Percentiles rank a stretch among this genome's conserved stretches.
phyloP scores from a whole-genome alignment of 345 rosid genomes.

The Citrus inodora region DNA sequence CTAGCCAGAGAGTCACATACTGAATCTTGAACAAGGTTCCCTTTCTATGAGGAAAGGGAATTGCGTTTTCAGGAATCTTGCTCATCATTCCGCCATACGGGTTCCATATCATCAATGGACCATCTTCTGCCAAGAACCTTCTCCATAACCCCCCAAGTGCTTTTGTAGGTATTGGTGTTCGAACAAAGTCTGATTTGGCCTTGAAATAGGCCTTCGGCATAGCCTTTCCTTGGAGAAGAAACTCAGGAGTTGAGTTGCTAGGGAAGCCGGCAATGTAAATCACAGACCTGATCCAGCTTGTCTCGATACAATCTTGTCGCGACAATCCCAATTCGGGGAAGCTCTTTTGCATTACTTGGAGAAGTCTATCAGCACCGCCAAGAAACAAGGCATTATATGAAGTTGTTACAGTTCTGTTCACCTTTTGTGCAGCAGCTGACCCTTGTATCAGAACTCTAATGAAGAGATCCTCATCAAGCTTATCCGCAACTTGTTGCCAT shows the following conservation, averaged over 20 bases:
- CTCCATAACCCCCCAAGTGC: conserved; percentile 30
- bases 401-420: conserved; percentile 9
- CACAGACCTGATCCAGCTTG: conserved; percentile 33
- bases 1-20: conserved; percentile 17
- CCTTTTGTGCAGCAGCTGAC: background rate
- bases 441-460: conserved; percentile 17
- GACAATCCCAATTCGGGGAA: conserved; percentile 42
- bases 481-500: conserved; percentile 26
- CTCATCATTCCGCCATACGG: conserved; percentile 32
- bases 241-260: conserved; percentile 16
- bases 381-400: conserved; percentile 23
- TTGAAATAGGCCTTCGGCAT: conserved; percentile 24
- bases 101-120: conserved; percentile 21
- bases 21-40: conserved; percentile 26
- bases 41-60: conserved; percentile 30
- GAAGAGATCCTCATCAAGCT: conserved; percentile 19
- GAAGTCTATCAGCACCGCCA: conserved; percentile 10
- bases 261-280: conserved; percentile 22
- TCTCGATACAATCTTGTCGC: conserved; percentile 27
- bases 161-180: conserved; percentile 26
- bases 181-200: conserved; percentile 40
- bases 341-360: conserved; percentile 18
- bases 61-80: conserved; percentile 20
- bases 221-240: conserved; percentile 29
- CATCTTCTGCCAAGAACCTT: conserved; percentile 10